Evolutionary conservation across 192 early-diverging fungal genomes (phyloP).

Genomic region (Allomyces macrogynus): DNA sequence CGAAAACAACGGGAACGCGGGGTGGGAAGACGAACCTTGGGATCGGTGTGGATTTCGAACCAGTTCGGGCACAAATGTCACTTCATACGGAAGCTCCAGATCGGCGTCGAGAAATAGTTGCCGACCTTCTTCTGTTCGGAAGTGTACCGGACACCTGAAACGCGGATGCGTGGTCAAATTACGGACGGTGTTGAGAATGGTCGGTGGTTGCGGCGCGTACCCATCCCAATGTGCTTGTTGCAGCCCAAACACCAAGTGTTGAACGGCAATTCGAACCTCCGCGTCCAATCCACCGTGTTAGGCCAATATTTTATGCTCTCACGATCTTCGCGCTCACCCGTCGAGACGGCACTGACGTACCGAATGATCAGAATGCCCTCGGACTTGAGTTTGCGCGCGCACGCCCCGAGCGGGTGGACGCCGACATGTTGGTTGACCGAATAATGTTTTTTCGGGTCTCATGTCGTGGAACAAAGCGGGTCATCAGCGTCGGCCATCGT

Average conservation of each 20-base stretch:
- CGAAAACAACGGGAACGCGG: background rate
- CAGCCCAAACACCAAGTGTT: constrained; percentile 79
- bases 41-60: constrained; percentile 88
- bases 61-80: constrained; percentile 67
- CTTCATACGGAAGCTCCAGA: constrained; percentile 80
- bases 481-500: background rate
- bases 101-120: constrained; percentile 67
- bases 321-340: background rate
- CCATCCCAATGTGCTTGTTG: constrained; percentile 63
- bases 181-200: background rate
- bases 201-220: constrained; percentile 11
- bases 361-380: constrained; percentile 74
- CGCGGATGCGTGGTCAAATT: background rate
- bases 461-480: background rate
- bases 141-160: constrained; percentile 69
- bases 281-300: background rate
- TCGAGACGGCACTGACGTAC: constrained; percentile 7
- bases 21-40: constrained; percentile 34
- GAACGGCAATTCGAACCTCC: constrained; percentile 70
- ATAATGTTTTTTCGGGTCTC: constrained; percentile 21
- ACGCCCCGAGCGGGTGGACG: constrained; percentile 67
- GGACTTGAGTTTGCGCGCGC: constrained; percentile 62
- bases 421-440: constrained; percentile 71
- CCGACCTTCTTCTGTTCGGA: constrained; percentile 86
- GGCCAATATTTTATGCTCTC: background rate